Evolutionary conservation across 495 filamentous ascomycete species (phyloP), one percentile per base, ranked within the genome.

Genomic region (Lentithecium fluviatile): DNA sequence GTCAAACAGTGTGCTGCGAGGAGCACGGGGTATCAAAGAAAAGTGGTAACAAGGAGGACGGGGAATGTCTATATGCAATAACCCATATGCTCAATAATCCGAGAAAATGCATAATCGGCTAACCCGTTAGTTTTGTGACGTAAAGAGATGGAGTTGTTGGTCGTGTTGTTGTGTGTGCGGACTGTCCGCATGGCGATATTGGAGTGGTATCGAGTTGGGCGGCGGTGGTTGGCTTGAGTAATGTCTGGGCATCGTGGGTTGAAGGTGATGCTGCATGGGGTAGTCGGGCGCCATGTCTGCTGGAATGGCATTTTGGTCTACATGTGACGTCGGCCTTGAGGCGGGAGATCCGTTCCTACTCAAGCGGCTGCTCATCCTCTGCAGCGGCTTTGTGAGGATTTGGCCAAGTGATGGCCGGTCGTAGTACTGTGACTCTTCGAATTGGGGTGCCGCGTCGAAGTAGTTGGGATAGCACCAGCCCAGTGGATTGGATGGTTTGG

Each of bases 381-480:
- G 49, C 10, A 65, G 45, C 0, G 62, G 62, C 45, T 55, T 54
- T 11, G 62, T 6, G 26, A 65, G 40, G 34, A 55, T 42, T 10
- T 50, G 55, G 15, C 62, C 56, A 19, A 65, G 13, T 6, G 62
- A 56, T 11, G 56, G 50, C 2, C 62, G 49, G 20, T 65, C 50
- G 29, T 60, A 65, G 19, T 65, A 65, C 12, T 19, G 43, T 17
- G 62, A 65, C 23, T 65, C 56, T 40, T 65, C 62, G 38, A 65
- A 65, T 19, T 49, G 19, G 0, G 62, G 62, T 8, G 62, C 43
- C 8, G 56, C 25, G 40, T 56, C 62, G 29, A 60, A 65, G 52
- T 65, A 65, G 43, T 56, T 65, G 1, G 56, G 56, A 45, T 60
- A 65, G n/a, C 60, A 52, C 48, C 40, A 64, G 8, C 25, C 49